Percentiles rank a stretch among this genome's conserved stretches.
These are phyloP conservation scores for Aspergillus diversus DNA, from an alignment of 495 filamentous ascomycete genomes.

Conservation along the genomic window DNA sequence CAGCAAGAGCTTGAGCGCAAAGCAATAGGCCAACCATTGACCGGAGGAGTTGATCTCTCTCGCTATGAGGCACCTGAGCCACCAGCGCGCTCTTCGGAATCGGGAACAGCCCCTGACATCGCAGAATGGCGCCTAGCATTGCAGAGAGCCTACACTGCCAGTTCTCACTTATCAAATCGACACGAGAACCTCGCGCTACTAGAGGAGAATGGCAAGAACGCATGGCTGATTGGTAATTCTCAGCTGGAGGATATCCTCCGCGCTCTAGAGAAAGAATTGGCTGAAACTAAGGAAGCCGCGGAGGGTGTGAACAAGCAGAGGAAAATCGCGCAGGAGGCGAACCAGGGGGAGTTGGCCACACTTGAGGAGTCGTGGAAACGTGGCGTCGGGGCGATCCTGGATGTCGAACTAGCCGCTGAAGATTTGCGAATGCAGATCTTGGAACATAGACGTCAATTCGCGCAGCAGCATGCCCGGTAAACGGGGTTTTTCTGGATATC, in stretches of 20 bases:
- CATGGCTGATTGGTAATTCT: slow-evolving; percentile 85
- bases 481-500: neutral
- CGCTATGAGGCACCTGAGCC: slow-evolving; percentile 76
- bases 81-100: slow-evolving; percentile 37
- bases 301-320: slow-evolving; percentile 73
- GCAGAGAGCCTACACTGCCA: slow-evolving; percentile 61
- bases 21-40: slow-evolving; percentile 54
- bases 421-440: slow-evolving; percentile 65
- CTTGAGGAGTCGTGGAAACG: slow-evolving; percentile 75
- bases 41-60: slow-evolving; percentile 69
- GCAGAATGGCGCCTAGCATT: slow-evolving; percentile 43
- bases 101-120: slow-evolving; percentile 34
- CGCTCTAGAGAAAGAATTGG: slow-evolving; percentile 77
- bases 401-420: slow-evolving; percentile 78
- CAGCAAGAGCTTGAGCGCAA: slow-evolving; percentile 64
- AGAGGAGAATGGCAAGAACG: slow-evolving; percentile 81
- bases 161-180: slow-evolving; percentile 67
- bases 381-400: slow-evolving; percentile 71
- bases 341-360: slow-evolving; percentile 64
- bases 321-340: slow-evolving; percentile 69
- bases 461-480: slow-evolving; percentile 42
- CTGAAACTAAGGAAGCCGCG: slow-evolving; percentile 61
- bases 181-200: slow-evolving; percentile 73
- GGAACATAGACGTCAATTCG: slow-evolving; percentile 50
- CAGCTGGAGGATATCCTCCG: slow-evolving; percentile 74